These are phyloP conservation scores for Tuber brumale DNA, from an alignment of 495 filamentous ascomycete species.

Conservation along the genomic window DNA sequence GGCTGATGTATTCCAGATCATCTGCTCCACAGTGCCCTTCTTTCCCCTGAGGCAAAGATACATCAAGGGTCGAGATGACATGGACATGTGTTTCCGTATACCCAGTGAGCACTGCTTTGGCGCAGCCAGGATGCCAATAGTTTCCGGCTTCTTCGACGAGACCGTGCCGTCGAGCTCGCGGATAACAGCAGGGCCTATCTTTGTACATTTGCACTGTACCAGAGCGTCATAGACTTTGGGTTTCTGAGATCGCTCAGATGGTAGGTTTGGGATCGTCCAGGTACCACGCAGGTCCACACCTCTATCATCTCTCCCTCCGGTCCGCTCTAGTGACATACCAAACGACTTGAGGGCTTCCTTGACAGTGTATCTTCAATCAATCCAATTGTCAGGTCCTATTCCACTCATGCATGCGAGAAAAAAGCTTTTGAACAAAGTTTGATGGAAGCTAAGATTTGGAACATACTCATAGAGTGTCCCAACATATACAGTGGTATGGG, in stretches of 20 bases:
- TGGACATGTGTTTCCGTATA: constrained; percentile 22
- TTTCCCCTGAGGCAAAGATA: constrained; percentile 28
- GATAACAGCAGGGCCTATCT: constrained; percentile 55
- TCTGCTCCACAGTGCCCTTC: constrained; percentile 28
- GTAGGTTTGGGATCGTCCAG: constrained; percentile 59
- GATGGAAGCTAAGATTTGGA: constrained; percentile 7
- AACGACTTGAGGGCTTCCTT: constrained; percentile 54
- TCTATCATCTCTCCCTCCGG: constrained; percentile 66
- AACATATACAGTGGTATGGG: constrained; percentile 51
- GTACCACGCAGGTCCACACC: constrained; percentile 81
- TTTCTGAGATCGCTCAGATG: constrained; percentile 23
- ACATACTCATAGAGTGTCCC: constrained; percentile 58
- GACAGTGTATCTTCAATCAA: constrained; percentile 67
- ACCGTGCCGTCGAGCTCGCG: constrained; percentile 84
- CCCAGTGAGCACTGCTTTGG: constrained; percentile 30
- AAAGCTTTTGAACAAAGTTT: neutral
- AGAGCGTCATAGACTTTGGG: constrained; percentile 52
- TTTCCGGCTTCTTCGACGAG: constrained; percentile 57
- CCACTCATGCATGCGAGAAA: neutral
- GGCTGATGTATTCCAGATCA: constrained; percentile 38
- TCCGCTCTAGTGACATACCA: constrained; percentile 61
- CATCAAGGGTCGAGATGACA: constrained; percentile 27
- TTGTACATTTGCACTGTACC: constrained; percentile 73
- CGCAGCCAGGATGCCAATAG: constrained; percentile 37
- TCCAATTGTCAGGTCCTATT: neutral